phyloP scores from a whole-genome alignment of 2,329 filamentous ascomycete genomes.

The Aspergillus tamarii region DNA sequence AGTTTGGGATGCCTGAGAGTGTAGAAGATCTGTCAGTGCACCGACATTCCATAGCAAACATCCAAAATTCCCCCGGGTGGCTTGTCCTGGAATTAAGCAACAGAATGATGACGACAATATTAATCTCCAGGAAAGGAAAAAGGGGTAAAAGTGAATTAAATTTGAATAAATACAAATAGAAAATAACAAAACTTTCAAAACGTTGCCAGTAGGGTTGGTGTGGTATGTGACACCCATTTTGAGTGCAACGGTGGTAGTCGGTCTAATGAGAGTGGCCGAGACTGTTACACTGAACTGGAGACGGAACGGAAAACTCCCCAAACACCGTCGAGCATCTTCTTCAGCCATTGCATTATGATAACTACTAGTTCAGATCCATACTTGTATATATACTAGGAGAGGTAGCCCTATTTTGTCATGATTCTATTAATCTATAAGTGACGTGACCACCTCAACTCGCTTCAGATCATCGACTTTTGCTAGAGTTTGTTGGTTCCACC shows the following conservation, averaged over 20 bases:
- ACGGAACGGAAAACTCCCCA: neutral
- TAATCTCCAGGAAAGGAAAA: neutral
- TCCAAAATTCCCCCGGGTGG: neutral
- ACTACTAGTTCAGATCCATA: neutral
- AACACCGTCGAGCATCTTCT: neutral
- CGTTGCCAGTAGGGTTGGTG: neutral
- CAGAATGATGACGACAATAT: neutral
- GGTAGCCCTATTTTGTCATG: neutral
- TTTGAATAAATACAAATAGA: neutral
- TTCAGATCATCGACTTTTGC: neutral
- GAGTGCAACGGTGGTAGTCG: constrained; percentile 31
- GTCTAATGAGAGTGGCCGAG: constrained; percentile 20
- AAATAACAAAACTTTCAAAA: neutral
- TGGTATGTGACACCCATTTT: constrained; percentile 22
- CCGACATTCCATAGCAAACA: neutral
- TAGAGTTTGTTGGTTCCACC: neutral
- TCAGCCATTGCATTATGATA: neutral
- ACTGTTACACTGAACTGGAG: constrained; percentile 26
- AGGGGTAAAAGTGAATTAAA: neutral
- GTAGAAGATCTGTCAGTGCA: constrained; percentile 16
- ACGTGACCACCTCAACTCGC: neutral
- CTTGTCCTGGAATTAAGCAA: neutral
- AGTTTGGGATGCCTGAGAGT: constrained; percentile 5
- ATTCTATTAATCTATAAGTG: neutral
- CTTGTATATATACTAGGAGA: neutral